phyloP scores from a whole-genome alignment of 2,329 filamentous ascomycete genomes.

The Lachnellula subtilissima region DNA sequence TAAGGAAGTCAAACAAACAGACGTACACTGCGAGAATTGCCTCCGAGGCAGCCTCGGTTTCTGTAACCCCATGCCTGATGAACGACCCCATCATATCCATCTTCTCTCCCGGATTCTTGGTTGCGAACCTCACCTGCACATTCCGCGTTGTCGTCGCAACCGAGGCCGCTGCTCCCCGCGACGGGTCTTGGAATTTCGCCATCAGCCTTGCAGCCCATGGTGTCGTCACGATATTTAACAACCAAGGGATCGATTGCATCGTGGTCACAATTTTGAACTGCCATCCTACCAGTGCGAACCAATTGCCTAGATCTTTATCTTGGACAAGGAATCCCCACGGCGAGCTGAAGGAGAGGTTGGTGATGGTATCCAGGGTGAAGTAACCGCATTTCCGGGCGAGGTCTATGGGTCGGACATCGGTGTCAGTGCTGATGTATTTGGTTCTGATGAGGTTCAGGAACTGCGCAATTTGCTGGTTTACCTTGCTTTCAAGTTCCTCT shows the following conservation, averaged over 20 bases:
- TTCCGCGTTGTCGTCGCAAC: too few relatives aligned
- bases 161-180: too few relatives aligned
- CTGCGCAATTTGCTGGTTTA: conserved; percentile 44
- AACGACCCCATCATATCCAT: conserved; percentile 51
- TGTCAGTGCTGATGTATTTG: conserved; percentile 42
- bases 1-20: background rate
- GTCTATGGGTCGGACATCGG: conserved; percentile 39
- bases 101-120: conserved; percentile 35
- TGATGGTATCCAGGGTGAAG: conserved; percentile 52
- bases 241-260: background rate
- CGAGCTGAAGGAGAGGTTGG: conserved; percentile 46
- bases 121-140: conserved; percentile 16
- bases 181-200: background rate
- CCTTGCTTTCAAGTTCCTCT: conserved; percentile 42
- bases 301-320: conserved; percentile 36
- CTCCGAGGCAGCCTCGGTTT: conserved; percentile 12
- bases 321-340: conserved; percentile 45
- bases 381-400: conserved; percentile 46
- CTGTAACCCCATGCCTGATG: conserved; percentile 37
- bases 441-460: conserved; percentile 44
- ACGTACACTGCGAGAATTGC: conserved; percentile 23
- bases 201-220: conserved; percentile 2
- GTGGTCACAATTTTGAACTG: background rate
- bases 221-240: background rate
- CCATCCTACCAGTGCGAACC: background rate